Conservation (phyloP, 805 yeast genomes). For the Pichia sporocuriosa region DNA sequence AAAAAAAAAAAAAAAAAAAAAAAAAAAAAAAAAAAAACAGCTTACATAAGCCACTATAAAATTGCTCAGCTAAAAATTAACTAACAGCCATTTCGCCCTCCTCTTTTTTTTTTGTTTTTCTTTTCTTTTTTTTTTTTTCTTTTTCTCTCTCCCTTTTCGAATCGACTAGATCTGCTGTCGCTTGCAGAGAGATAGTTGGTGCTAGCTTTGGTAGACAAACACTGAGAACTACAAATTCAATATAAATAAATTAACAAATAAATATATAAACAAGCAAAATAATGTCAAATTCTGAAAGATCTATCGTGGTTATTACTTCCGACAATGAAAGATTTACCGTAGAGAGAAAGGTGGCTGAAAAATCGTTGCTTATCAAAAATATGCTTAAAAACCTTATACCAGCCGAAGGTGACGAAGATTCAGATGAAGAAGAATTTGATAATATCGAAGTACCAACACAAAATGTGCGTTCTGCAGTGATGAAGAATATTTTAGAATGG, state of each 20-base stretch:
- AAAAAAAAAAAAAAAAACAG: too few species aligned
- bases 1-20: too few species aligned
- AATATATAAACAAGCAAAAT: background rate
- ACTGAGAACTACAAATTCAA: background rate
- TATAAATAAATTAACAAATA: background rate
- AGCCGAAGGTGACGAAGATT: constrained; percentile 31
- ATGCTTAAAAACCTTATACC: constrained; percentile 64
- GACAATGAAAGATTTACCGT: constrained; percentile 78
- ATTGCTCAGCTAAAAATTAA: too few species aligned
- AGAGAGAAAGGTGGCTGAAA: constrained; percentile 76
- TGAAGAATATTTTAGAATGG: constrained; percentile 92
- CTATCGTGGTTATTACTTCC: constrained; percentile 51
- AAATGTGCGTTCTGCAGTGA: constrained; percentile 78
- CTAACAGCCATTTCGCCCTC: too few species aligned
- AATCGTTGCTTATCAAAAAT: constrained; percentile 78
- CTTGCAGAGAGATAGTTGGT: too few species aligned
- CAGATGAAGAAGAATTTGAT: constrained; percentile 32
- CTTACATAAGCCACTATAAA: too few species aligned
- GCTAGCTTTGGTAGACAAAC: background rate
- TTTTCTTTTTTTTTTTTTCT: too few species aligned
- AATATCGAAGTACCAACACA: constrained; percentile 79
- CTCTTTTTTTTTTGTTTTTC: too few species aligned
- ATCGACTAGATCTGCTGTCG: too few species aligned
- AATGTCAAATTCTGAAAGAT: constrained; percentile 22
- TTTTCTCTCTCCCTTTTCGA: too few species aligned